A percentile compares a stretch with the other conserved stretches of the same genome.
Conservation (phyloP, 805 yeast genomes). For the Schizosaccharomyces osmophilus region DNA sequence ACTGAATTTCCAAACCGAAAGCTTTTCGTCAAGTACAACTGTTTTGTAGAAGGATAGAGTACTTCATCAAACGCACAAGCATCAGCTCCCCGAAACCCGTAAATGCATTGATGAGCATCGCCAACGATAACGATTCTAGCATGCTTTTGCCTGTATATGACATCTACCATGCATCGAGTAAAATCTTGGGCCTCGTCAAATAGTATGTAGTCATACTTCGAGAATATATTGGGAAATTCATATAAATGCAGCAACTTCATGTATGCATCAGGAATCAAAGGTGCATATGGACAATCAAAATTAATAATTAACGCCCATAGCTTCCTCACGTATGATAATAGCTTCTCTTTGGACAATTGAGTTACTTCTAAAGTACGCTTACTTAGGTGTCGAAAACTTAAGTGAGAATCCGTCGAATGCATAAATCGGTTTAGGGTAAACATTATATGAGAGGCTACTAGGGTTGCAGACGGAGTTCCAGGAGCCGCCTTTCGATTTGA, state of each 20-base stretch:
- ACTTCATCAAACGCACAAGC: background rate
- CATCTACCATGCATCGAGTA: background rate
- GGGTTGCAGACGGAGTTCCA: background rate
- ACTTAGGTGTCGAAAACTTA: background rate
- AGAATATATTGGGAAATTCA: background rate
- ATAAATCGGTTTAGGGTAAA: background rate
- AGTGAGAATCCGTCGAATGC: background rate
- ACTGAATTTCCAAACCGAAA: background rate
- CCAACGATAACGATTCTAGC: background rate
- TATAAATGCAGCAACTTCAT: background rate
- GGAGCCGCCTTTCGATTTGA: background rate
- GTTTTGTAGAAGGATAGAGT: background rate
- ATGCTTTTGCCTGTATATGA: background rate
- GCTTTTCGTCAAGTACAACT: background rate
- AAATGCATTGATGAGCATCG: background rate
- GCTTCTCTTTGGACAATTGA: background rate
- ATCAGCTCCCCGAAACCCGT: background rate
- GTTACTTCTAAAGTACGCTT: background rate
- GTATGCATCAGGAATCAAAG: background rate
- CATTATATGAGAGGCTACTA: background rate
- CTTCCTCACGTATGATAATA: background rate
- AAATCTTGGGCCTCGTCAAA: conserved; percentile 1
- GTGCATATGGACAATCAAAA: background rate
- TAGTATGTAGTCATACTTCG: background rate
- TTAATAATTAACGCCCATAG: background rate